Evolutionary conservation across 768 basidiomycete genomes (phyloP).

Genomic region (Podaxis carcinomalis): DNA sequence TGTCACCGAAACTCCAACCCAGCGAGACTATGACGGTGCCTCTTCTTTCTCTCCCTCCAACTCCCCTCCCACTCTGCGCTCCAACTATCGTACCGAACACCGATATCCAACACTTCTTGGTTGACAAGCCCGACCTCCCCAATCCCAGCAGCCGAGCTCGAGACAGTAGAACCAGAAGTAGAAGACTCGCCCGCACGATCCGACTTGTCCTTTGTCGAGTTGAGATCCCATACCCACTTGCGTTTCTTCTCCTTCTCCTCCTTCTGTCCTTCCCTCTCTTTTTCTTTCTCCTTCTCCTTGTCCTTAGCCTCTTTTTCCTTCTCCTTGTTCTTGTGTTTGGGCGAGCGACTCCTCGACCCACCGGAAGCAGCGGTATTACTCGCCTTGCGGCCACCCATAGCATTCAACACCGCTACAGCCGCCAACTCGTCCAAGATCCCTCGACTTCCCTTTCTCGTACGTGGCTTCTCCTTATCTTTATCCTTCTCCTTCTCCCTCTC

Average conservation of each 20-base stretch:
- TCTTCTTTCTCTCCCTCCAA: background rate
- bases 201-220: background rate
- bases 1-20: constrained; percentile 89
- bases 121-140: background rate
- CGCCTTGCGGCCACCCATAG: background rate
- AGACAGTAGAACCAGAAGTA: background rate
- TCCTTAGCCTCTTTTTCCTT: background rate
- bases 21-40: constrained; percentile 6
- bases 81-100: background rate
- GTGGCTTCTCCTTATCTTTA: constrained; percentile 1
- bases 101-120: constrained; percentile 6
- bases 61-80: background rate
- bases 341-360: background rate
- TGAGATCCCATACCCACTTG: constrained; percentile 6
- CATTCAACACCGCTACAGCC: constrained; percentile 3
- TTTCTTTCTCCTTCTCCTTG: background rate
- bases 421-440: constrained; percentile 10
- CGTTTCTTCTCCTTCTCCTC: constrained; percentile 5
- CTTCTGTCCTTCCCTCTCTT: background rate
- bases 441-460: constrained; percentile 10
- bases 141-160: background rate
- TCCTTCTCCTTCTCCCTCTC: background rate
- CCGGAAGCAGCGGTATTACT: background rate
- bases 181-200: background rate
- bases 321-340: background rate